These are phyloP conservation scores for Tylopilus vinaceipallidus DNA, from an alignment of 768 basidiomycete species.

Conservation along the genomic window DNA sequence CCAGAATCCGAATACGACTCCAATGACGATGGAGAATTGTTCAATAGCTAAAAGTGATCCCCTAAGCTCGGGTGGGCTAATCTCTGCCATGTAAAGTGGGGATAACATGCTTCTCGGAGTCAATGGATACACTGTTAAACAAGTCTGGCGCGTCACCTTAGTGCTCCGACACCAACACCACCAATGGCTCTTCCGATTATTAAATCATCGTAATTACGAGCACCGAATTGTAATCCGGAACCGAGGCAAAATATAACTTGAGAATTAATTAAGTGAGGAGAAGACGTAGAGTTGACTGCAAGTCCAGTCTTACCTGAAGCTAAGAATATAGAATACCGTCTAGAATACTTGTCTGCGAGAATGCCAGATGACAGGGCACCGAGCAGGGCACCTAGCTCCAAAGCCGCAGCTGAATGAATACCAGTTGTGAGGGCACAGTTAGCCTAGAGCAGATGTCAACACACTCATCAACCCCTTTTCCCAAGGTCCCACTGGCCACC, in stretches of 20 bases:
- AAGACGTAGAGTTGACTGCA: background rate
- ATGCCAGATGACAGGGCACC: slow-evolving; percentile 67
- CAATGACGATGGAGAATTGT: slow-evolving; percentile 77
- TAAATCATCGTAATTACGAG: slow-evolving; percentile 53
- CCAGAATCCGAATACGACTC: slow-evolving; percentile 85
- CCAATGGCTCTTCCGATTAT: slow-evolving; percentile 73
- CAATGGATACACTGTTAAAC: background rate
- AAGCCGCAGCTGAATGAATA: slow-evolving; percentile 55
- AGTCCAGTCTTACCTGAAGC: slow-evolving; percentile 68
- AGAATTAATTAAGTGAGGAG: background rate
- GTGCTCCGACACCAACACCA: slow-evolving; percentile 76
- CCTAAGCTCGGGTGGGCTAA: slow-evolving; percentile 75
- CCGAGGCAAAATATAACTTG: slow-evolving; percentile 68
- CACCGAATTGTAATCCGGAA: slow-evolving; percentile 64
- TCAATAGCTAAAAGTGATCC: slow-evolving; percentile 80
- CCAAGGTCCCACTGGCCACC: slow-evolving; percentile 70
- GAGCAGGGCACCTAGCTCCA: slow-evolving; percentile 78
- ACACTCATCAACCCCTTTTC: slow-evolving; percentile 78
- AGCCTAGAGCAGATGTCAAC: slow-evolving; percentile 19
- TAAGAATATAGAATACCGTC: slow-evolving; percentile 61
- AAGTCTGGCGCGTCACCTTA: slow-evolving; percentile 45
- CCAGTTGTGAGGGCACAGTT: background rate
- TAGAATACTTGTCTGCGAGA: slow-evolving; percentile 66
- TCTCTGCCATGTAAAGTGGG: slow-evolving; percentile 82
- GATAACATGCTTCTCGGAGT: slow-evolving; percentile 60